Evolutionary conservation across 1,284 basidiomycete species (phyloP).

Genomic region (Malassezia arunalokei): DNA sequence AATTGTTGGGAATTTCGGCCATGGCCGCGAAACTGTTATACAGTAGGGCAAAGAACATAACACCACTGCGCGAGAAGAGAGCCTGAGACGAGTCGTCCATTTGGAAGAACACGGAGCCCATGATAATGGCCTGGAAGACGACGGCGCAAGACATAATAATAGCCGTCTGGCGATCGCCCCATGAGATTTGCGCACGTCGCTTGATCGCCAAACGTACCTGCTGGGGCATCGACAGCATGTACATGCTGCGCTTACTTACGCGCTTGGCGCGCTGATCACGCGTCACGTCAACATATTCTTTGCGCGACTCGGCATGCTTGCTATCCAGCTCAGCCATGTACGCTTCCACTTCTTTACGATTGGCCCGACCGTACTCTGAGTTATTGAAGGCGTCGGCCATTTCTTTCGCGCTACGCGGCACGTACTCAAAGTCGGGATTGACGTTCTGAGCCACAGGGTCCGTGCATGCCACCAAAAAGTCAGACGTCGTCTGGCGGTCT

Average conservation of each 20-base stretch:
- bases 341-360: conserved; percentile 19
- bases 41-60: conserved; percentile 23
- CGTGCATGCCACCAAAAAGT: conserved; percentile 47
- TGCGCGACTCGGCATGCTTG: neutral
- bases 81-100: conserved; percentile 56
- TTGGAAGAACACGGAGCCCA: conserved; percentile 64
- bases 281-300: conserved; percentile 5
- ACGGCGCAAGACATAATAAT: conserved; percentile 37
- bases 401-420: conserved; percentile 34
- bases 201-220: conserved; percentile 59
- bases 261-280: conserved; percentile 23
- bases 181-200: conserved; percentile 58
- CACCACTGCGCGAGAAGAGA: conserved; percentile 57
- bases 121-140: conserved; percentile 56
- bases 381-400: conserved; percentile 23
- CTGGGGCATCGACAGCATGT: conserved; percentile 29
- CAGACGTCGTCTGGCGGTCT: conserved; percentile 47
- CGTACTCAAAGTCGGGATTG: conserved; percentile 38
- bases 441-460: conserved; percentile 47
- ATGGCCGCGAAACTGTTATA: conserved; percentile 50
- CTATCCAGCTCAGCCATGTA: conserved; percentile 21
- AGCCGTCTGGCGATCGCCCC: conserved; percentile 52
- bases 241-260: conserved; percentile 19
- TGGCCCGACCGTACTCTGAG: conserved; percentile 21
- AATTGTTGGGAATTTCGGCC: conserved; percentile 27